phyloP scores from a whole-genome alignment of 768 basidiomycete genomes.

The Tulasnella sp. region DNA sequence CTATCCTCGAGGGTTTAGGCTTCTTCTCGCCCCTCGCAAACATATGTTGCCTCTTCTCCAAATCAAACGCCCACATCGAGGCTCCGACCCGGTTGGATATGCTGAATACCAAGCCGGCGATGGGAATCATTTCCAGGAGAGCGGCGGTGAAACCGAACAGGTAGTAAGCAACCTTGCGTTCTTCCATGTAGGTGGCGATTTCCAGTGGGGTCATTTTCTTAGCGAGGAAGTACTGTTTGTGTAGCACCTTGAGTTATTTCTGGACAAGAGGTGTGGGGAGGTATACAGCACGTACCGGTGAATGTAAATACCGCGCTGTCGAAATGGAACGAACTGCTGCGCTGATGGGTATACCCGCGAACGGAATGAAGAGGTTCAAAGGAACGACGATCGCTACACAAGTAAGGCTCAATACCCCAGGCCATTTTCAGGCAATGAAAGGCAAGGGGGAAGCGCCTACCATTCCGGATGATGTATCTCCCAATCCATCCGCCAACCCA shows the following conservation, averaged over 20 bases:
- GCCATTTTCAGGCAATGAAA: no score
- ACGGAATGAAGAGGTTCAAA: constrained; percentile 57
- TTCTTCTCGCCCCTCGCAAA: constrained; percentile 38
- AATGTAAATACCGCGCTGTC: constrained; percentile 65
- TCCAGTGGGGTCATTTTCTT: constrained; percentile 77
- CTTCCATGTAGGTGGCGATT: constrained; percentile 73
- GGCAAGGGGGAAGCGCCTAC: constrained; percentile 34
- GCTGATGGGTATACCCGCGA: constrained; percentile 57
- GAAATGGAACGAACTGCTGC: constrained; percentile 65
- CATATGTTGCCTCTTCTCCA: constrained; percentile 44
- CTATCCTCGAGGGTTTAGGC: constrained; percentile 30
- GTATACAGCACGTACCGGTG: constrained; percentile 49
- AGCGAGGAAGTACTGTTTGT: constrained; percentile 66
- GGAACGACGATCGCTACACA: constrained; percentile 50
- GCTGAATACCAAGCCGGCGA: constrained; percentile 75
- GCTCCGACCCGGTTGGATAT: constrained; percentile 87
- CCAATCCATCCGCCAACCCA: constrained; percentile 41
- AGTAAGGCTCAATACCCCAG: constrained; percentile 37
- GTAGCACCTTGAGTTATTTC: not conserved
- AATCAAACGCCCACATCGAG: constrained; percentile 83
- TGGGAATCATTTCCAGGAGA: constrained; percentile 67
- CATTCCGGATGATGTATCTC: constrained; percentile 45
- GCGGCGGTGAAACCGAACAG: constrained; percentile 81
- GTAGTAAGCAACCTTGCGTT: constrained; percentile 80
- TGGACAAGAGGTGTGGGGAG: not conserved